Base-by-base conservation (phyloP, 768 basidiomycete species). In the Termitomyces sp. region DNA sequence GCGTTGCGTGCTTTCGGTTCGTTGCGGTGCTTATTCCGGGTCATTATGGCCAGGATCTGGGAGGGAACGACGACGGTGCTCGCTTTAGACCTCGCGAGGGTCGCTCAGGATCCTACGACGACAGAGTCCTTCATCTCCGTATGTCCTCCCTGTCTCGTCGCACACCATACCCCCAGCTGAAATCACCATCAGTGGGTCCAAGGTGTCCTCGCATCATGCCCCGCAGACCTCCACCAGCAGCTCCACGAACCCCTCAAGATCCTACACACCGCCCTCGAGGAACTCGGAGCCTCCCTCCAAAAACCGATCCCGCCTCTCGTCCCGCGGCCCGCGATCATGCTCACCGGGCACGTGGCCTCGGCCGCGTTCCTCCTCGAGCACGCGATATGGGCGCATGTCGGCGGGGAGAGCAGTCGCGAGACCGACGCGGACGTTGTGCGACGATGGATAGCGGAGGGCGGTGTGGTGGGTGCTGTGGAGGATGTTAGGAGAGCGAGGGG, bases 21-120 rank as follows among this genome's bases (percentile, higher is more conserved):
- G 6, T n/a, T 28, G 48, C 4, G 26, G 7, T 48, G 5, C 44
- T 37, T n/a, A 29, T 6, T 29, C 6, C 10, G 51, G 39, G n/a
- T 15, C 3, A n/a, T n/a, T n/a, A 3, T 48, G 29, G 44, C n/a
- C 57, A 80, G 79, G 63, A 90, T 92, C 42, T 92, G 90, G 89
- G 90, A 92, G 70, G 89, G 88, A 0, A 89, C 88, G 0, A 76
- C 79, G 15, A 81, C 81, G 0, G 86, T 91, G 3, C 77, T 91
- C 5, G 77, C 87, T 1, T 69, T 90, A 51, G 89, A 92, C 66
- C 72, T 90, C 39, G 71, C 81, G 9, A 74, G 88, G 48, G 83
- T 82, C 4, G 75, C 80, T 22, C 70, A 72, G 45, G 79, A 83
- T 60, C 74, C 74, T 16, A 59, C 60, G 1, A 74, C 75, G 1